These are phyloP conservation scores for Usnea hakonensis DNA, from an alignment of 495 filamentous ascomycete genomes.

Conservation along the genomic window DNA sequence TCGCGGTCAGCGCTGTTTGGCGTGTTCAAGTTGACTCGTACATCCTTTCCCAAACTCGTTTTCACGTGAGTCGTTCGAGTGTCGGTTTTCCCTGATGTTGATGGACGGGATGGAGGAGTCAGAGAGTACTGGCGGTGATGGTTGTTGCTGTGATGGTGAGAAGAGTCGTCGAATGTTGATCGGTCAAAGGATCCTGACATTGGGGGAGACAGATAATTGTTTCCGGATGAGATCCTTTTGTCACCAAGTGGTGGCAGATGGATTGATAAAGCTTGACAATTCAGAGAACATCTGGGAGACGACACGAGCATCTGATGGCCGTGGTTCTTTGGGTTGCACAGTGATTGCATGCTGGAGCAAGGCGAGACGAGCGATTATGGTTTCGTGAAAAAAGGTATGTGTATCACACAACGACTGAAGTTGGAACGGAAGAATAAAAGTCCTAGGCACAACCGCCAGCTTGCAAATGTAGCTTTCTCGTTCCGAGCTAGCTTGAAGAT, in stretches of 20 bases:
- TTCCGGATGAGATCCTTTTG: constrained; percentile 10
- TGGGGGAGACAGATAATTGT: constrained; percentile 24
- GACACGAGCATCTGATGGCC: constrained; percentile 24
- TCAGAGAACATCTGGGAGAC: constrained; percentile 24
- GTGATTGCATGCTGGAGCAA: constrained; percentile 17
- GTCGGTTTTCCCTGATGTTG: constrained; percentile 5
- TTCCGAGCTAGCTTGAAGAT: constrained; percentile 4
- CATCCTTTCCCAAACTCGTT: constrained; percentile 18
- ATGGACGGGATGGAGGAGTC: constrained; percentile 15
- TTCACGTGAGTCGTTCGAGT: constrained; percentile 9
- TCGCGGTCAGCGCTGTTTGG: constrained; percentile 20
- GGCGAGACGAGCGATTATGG: constrained; percentile 7
- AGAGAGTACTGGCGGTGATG: constrained; percentile 18
- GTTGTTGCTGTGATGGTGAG: constrained; percentile 14
- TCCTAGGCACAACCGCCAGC: constrained; percentile 12
- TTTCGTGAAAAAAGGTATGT: constrained; percentile 2
- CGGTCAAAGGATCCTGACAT: constrained; percentile 26
- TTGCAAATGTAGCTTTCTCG: constrained; percentile 2
- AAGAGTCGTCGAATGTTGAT: constrained; percentile 22
- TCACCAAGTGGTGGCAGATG: constrained; percentile 25
- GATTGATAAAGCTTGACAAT: constrained; percentile 25
- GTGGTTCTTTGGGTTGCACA: constrained; percentile 17
- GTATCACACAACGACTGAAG: constrained; percentile 10
- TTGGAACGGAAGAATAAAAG: constrained; percentile 10
- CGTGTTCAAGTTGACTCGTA: constrained; percentile 20